These are phyloP conservation scores for Bifiguratus adelaidae DNA, from an alignment of 192 early-diverging fungal genomes.

Conservation along the genomic window DNA sequence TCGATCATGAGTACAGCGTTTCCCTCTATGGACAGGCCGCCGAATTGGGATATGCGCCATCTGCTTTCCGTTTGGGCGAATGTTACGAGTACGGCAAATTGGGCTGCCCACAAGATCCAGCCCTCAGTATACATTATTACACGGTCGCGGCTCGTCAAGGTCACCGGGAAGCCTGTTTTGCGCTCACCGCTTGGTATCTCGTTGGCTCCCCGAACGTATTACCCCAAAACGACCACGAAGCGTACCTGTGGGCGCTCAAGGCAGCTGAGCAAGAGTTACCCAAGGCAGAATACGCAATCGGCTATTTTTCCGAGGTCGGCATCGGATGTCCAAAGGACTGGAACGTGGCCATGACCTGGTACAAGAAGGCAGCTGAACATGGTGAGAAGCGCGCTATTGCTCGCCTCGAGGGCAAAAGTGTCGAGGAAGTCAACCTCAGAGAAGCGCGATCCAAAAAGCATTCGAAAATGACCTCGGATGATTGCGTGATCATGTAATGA, in stretches of 20 bases:
- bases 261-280: slow-evolving; percentile 47
- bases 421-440: slow-evolving; percentile 20
- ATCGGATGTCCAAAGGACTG: slow-evolving; percentile 43
- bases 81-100: slow-evolving; percentile 56
- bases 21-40: slow-evolving; percentile 51
- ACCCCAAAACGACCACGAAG: slow-evolving; percentile 48
- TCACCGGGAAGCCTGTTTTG: slow-evolving; percentile 52
- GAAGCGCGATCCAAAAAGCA: slow-evolving; percentile 23
- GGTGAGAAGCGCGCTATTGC: slow-evolving; percentile 48
- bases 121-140: slow-evolving; percentile 44
- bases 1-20: slow-evolving; percentile 50
- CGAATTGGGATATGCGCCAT: slow-evolving; percentile 51
- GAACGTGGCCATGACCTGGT: slow-evolving; percentile 45
- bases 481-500: background rate
- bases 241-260: slow-evolving; percentile 47
- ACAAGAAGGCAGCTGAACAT: slow-evolving; percentile 53
- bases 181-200: slow-evolving; percentile 56
- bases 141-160: slow-evolving; percentile 51
- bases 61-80: slow-evolving; percentile 47
- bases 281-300: slow-evolving; percentile 54
- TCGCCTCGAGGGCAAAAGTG: slow-evolving; percentile 38
- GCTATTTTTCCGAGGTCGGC: slow-evolving; percentile 55
- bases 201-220: slow-evolving; percentile 40
- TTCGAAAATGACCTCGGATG: background rate
- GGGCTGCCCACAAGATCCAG: slow-evolving; percentile 38